phyloP scores from a whole-genome alignment of 805 yeast genomes.

The Jamesozyma lodderae region DNA sequence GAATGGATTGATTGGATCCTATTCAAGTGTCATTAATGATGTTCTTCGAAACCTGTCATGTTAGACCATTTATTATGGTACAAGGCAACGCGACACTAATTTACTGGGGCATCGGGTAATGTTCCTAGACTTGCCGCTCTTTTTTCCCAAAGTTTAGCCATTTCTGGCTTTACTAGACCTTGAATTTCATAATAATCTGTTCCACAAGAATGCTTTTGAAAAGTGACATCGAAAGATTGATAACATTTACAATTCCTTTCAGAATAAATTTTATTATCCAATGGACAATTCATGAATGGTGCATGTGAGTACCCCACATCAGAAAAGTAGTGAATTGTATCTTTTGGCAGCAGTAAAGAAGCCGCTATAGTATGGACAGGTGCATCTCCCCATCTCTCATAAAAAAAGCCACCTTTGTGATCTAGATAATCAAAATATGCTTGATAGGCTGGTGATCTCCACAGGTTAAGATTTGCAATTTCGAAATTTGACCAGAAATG shows the following conservation, averaged over 20 bases:
- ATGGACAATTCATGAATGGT: slow-evolving; percentile 58
- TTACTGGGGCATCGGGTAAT: no score
- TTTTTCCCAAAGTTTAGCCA: no score
- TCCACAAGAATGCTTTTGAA: slow-evolving; percentile 60
- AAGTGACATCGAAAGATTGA: slow-evolving; percentile 51
- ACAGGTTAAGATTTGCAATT: slow-evolving; percentile 60
- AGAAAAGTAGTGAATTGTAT: slow-evolving; percentile 57
- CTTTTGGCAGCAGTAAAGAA: slow-evolving; percentile 44
- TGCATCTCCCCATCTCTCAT: slow-evolving; percentile 90
- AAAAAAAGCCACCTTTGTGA: slow-evolving; percentile 63
- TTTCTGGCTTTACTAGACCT: slow-evolving; percentile 41
- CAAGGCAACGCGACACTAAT: no score
- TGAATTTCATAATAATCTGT: slow-evolving; percentile 45
- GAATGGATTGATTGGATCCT: no score
- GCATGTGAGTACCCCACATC: slow-evolving; percentile 66
- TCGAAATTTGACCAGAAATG: slow-evolving; percentile 79
- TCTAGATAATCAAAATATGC: slow-evolving; percentile 56
- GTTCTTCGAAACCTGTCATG: no score
- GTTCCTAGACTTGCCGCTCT: no score
- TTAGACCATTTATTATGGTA: no score
- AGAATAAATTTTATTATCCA: slow-evolving; percentile 40
- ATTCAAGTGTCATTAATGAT: no score
- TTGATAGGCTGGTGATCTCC: slow-evolving; percentile 47
- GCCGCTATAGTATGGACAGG: slow-evolving; percentile 59
- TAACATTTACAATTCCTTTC: slow-evolving; percentile 57